These are phyloP conservation scores for Gentiana macrophylla DNA, from an alignment of 257 asterid species.

Conservation along the genomic window DNA sequence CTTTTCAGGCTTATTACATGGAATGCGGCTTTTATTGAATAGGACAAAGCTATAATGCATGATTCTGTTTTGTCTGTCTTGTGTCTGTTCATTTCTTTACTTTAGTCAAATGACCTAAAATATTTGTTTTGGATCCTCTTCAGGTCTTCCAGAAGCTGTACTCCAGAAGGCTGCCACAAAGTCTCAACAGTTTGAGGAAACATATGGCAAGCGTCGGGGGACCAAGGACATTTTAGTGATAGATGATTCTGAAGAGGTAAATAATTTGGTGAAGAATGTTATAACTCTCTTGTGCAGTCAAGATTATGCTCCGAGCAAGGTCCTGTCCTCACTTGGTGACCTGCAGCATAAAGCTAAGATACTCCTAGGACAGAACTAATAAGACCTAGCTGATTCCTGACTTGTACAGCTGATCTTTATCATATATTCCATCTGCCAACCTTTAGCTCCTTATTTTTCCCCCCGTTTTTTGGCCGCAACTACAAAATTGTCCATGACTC, in stretches of 20 bases:
- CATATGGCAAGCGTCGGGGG: slow-evolving; percentile 30
- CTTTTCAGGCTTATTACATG: background rate
- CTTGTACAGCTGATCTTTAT: slow-evolving; percentile 11
- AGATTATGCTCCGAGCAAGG: slow-evolving; percentile 12
- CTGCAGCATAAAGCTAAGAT: slow-evolving; percentile 50
- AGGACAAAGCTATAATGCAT: background rate
- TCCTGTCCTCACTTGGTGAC: slow-evolving; percentile 23
- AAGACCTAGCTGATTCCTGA: background rate
- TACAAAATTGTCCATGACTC: too few relatives aligned
- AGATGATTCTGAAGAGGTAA: slow-evolving; percentile 30
- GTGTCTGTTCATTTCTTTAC: background rate
- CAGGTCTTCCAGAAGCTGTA: slow-evolving; percentile 84
- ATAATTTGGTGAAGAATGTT: slow-evolving; percentile 27
- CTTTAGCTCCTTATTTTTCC: too few relatives aligned
- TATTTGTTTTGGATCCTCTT: slow-evolving; percentile 2
- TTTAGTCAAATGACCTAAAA: too few relatives aligned
- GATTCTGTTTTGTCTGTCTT: background rate
- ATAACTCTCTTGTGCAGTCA: slow-evolving; percentile 18
- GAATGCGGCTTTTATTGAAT: too few relatives aligned
- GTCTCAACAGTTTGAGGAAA: slow-evolving; percentile 65
- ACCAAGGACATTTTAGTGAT: slow-evolving; percentile 7
- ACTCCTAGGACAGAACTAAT: slow-evolving; percentile 34
- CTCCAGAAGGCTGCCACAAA: slow-evolving; percentile 63
- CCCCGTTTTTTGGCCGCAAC: too few relatives aligned
- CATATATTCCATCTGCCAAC: too few relatives aligned